Base-by-base conservation (phyloP, 2,329 filamentous ascomycete genomes). In the Aureobasidium leucospermi region DNA sequence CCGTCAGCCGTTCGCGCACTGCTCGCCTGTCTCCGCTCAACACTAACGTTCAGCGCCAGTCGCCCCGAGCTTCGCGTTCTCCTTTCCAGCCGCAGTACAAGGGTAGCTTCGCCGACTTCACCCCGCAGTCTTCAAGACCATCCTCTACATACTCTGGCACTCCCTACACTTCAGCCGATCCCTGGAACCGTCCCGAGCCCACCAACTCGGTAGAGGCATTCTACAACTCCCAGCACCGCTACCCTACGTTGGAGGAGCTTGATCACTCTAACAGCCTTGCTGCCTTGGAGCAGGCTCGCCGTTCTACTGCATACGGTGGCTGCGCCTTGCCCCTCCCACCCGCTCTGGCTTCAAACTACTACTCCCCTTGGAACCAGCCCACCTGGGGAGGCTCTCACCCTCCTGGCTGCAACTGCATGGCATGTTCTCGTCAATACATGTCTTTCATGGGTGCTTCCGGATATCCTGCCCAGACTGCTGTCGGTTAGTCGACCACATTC, bases 21-120 rank as follows among this genome's bases (percentile, higher is more conserved):
- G 68, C 68, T 31, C 71, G 75, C 11, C 73, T 87, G 65, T 81
- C 81, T 53, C 83, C 85, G 34, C 81, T 89, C 63, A 83, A 88
- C 67, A 88, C 85, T 56, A 85, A 81, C 63, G 74, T 87, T 60
- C 75, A 82, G 63, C 78, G 82, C 60, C 73, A 77, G 65, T 74
- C 77, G 60, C 73, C 76, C 47, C 74, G 78, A 64, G 82, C 83
- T 67, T 73, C 66, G 15, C 71, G 66, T 53, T 71, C 71, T 47
- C 68, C 70, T 11, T 73, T 71, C 63, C 71, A 70, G 38, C 67
- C 68, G 28, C 67, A 70, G n/a, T 70, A 70, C 63, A 63, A 63
- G 58, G 61, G 60, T n/a, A 46, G 47, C 42, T 61, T 62, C n/a
- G 64, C 65, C n/a, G 61, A 60, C 51, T 61, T 66, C 58, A 62